These are phyloP conservation scores for Saturnispora bothae DNA, from an alignment of 805 yeast genomes.

Conservation along the genomic window DNA sequence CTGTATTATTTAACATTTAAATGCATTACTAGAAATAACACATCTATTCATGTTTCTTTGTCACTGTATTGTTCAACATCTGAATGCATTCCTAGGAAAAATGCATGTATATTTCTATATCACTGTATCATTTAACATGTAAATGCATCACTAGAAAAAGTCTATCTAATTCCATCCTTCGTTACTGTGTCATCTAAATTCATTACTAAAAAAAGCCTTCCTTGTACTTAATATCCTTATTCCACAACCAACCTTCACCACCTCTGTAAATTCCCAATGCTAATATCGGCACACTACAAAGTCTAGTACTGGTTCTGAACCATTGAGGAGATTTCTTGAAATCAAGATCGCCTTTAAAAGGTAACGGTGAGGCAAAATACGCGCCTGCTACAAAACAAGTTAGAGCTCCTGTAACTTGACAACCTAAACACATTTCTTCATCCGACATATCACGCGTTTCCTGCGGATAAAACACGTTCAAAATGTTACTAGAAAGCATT, in stretches of 20 bases:
- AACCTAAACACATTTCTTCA: constrained; percentile 52
- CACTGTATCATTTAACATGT: too few species aligned
- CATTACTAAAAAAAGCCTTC: constrained; percentile 7
- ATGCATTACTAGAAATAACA: too few species aligned
- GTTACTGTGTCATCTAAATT: background rate
- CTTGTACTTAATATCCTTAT: constrained; percentile 24
- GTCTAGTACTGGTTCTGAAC: constrained; percentile 51
- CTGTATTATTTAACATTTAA: too few species aligned
- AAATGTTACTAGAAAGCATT: constrained; percentile 34
- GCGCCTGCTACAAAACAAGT: constrained; percentile 52
- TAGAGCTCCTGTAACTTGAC: constrained; percentile 55
- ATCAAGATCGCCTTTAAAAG: constrained; percentile 34
- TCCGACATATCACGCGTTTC: constrained; percentile 29
- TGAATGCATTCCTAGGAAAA: too few species aligned
- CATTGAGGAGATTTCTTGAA: constrained; percentile 37
- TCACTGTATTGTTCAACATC: too few species aligned
- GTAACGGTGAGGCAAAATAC: constrained; percentile 47
- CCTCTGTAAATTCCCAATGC: constrained; percentile 53
- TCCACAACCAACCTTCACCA: constrained; percentile 52
- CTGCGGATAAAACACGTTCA: constrained; percentile 43
- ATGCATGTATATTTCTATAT: too few species aligned
- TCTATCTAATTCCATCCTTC: too few species aligned
- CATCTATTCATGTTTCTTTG: too few species aligned
- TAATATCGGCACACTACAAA: constrained; percentile 44
- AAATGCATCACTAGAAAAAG: too few species aligned